Evolutionary conservation across 768 basidiomycete genomes (phyloP), one percentile per base, ranked within the genome.

Genomic region (Lentinula aciculospora): DNA sequence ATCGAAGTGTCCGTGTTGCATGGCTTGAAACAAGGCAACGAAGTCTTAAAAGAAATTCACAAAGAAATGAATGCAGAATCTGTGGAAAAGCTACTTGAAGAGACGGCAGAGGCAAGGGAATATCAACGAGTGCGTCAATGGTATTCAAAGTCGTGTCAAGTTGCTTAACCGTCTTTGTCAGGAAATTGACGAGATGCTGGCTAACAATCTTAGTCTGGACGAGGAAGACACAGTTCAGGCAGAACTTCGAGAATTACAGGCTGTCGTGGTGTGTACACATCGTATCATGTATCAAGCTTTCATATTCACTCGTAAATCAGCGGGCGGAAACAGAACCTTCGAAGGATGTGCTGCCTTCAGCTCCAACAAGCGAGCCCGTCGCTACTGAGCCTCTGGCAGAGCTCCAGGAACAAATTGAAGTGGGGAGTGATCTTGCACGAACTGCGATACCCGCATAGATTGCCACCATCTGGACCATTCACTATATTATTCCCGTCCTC

Each of bases 151-250:
- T n/a, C 17, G 23, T 27, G 27, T 36, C 56, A 56, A 54, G 58
- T 53, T 25, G 55, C 27, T 44, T 10, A 45, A 15, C 3, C n/a
- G n/a, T 31, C n/a, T 44, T 58, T 19, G 48, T 10, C 64, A 99
- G 97, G 97, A 99, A 82, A 88, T 99, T 53, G 81, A 89, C 60
- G 87, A 92, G 67, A 82, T 96, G 75, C 76, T 99, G 21, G 81
- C 88, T 49, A 92, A 88, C 62, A 85, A 78, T 40, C 79, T 99
- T 60, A 87, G 88, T 1, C 68, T 86, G 12, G 94, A 96, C 45
- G 97, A 99, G 46, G 97, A 99, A 67, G 95, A 97, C 40, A 88
- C 86, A 15, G 96, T 99, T 0, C 92, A 95, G 67, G 77, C 76
- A 4, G 97, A 99, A 68, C 75, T 99, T 27, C 74, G 72, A 27